Conservation (phyloP, 2,329 filamentous ascomycete species). For the Colletotrichum eleusines region DNA sequence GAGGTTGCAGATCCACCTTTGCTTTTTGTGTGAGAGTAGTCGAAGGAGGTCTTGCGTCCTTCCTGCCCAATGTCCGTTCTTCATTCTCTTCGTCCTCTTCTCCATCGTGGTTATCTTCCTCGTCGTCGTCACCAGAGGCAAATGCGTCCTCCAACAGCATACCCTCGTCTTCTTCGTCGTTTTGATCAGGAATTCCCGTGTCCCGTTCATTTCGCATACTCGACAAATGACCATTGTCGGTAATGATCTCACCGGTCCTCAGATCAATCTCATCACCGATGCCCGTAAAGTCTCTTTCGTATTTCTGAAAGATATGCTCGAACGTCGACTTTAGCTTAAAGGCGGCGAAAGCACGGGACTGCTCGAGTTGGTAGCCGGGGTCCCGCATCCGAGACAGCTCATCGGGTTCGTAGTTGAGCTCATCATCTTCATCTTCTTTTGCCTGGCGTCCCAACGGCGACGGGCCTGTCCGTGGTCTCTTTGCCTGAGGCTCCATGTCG, state of each 20-base stretch:
- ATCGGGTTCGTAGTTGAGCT: conserved; percentile 61
- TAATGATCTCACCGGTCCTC: conserved; percentile 82
- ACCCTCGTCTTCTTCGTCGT: conserved; percentile 53
- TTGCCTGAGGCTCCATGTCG: conserved; percentile 69
- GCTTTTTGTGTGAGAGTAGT: conserved; percentile 44
- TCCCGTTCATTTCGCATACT: conserved; percentile 69
- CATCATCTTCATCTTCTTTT: conserved; percentile 59
- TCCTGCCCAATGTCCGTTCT: conserved; percentile 44
- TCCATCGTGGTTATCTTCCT: conserved; percentile 48
- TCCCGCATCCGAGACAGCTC: conserved; percentile 63
- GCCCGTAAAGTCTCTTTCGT: conserved; percentile 83
- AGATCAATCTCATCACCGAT: conserved; percentile 93
- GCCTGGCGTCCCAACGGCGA: conserved; percentile 49
- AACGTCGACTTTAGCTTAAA: conserved; percentile 83
- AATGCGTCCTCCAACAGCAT: conserved; percentile 49
- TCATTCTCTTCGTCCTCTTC: conserved; percentile 49
- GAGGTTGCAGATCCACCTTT: background rate
- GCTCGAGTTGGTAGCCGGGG: conserved; percentile 68
- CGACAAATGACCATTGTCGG: conserved; percentile 88
- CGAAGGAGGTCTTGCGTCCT: conserved; percentile 7
- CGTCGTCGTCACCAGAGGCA: conserved; percentile 45
- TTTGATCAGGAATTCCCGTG: conserved; percentile 51
- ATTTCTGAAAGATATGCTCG: conserved; percentile 91
- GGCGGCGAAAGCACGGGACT: conserved; percentile 75
- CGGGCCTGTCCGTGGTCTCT: conserved; percentile 69